phyloP scores from a whole-genome alignment of 2,329 filamentous ascomycete genomes.

The Ceratocystis eucalypticola region DNA sequence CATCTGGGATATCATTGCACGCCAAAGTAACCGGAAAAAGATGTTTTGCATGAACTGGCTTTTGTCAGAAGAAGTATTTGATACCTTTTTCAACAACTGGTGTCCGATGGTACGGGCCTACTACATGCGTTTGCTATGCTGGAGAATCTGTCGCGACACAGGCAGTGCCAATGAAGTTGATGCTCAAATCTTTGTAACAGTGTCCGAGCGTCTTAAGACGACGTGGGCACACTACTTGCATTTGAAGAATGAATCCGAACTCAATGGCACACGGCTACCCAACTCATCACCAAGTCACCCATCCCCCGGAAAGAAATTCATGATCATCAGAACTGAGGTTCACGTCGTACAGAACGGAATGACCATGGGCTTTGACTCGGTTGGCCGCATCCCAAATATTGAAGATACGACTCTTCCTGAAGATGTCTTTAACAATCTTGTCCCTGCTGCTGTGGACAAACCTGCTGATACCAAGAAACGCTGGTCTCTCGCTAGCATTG shows the following conservation, averaged over 20 bases:
- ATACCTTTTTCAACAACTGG: slow-evolving; percentile 82
- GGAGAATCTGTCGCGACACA: slow-evolving; percentile 69
- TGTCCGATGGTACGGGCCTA: slow-evolving; percentile 91
- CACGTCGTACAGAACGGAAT: slow-evolving; percentile 35
- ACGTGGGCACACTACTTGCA: slow-evolving; percentile 71
- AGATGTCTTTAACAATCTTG: slow-evolving; percentile 23
- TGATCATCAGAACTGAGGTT: slow-evolving; percentile 74
- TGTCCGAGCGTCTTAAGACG: slow-evolving; percentile 54
- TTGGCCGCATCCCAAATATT: slow-evolving; percentile 25
- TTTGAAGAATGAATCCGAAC: slow-evolving; percentile 53
- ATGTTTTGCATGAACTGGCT: slow-evolving; percentile 62
- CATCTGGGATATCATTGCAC: slow-evolving; percentile 60
- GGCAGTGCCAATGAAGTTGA: slow-evolving; percentile 53
- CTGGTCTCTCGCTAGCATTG: slow-evolving; percentile 50
- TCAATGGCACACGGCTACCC: slow-evolving; percentile 25
- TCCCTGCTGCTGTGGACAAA: slow-evolving; percentile 21
- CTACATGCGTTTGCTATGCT: slow-evolving; percentile 80
- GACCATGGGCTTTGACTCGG: slow-evolving; percentile 38
- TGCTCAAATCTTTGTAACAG: slow-evolving; percentile 51
- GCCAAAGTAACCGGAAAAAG: slow-evolving; percentile 53
- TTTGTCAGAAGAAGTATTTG: slow-evolving; percentile 60
- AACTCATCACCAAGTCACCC: slow-evolving; percentile 76
- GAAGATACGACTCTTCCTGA: slow-evolving; percentile 22
- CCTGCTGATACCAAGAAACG: slow-evolving; percentile 39
- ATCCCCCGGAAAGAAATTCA: slow-evolving; percentile 69